phyloP scores from a whole-genome alignment of 2,329 filamentous ascomycete species.

The Penicillium concentricum region DNA sequence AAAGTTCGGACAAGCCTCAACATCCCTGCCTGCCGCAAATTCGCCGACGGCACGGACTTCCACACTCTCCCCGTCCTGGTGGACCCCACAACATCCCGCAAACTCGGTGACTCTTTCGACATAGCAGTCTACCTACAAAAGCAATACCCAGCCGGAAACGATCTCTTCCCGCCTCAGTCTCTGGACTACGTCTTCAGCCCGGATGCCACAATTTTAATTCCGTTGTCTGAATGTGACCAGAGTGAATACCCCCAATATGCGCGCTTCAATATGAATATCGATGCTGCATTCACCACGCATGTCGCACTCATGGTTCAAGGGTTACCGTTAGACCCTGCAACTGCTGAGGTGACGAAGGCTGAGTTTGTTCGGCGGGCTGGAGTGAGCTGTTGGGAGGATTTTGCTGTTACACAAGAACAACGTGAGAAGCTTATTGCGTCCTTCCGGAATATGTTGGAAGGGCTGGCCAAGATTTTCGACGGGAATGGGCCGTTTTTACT shows the following conservation, averaged over 20 bases:
- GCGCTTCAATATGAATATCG: constrained; percentile 56
- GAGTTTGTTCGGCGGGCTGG: constrained; percentile 53
- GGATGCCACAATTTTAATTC: constrained; percentile 33
- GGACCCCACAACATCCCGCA: constrained; percentile 43
- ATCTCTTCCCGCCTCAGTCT: constrained; percentile 49
- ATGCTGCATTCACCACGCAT: constrained; percentile 54
- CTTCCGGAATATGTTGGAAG: constrained; percentile 45
- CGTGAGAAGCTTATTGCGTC: constrained; percentile 41
- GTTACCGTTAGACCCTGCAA: constrained; percentile 54
- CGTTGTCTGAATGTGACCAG: constrained; percentile 38
- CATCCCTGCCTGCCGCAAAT: constrained; percentile 53
- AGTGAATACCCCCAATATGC: constrained; percentile 41
- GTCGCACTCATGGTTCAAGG: constrained; percentile 41
- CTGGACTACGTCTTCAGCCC: constrained; percentile 43
- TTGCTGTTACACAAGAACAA: constrained; percentile 40
- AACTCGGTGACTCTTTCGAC: constrained; percentile 64
- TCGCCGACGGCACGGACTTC: constrained; percentile 58
- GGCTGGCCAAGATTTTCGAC: constrained; percentile 44
- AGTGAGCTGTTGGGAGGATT: constrained; percentile 40
- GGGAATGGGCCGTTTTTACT: constrained; percentile 53
- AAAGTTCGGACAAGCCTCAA: constrained; percentile 49
- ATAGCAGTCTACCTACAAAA: constrained; percentile 61
- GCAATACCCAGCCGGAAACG: constrained; percentile 50
- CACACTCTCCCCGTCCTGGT: constrained; percentile 60
- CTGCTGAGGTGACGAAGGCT: constrained; percentile 45